phyloP scores from a whole-genome alignment of 1,284 basidiomycete species.

The Ceratobasidium sp. region DNA sequence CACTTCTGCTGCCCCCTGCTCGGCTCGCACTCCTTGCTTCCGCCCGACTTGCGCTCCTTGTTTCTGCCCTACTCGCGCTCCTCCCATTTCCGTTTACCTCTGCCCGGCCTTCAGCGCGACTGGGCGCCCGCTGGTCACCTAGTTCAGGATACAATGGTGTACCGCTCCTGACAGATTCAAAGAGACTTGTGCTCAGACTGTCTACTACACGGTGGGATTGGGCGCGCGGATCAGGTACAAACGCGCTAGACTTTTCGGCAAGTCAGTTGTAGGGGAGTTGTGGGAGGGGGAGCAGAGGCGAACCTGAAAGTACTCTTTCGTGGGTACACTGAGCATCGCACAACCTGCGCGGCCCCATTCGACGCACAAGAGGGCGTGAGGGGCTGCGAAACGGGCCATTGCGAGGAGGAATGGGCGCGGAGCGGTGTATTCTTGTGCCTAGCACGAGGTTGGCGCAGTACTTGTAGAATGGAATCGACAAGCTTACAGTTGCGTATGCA shows the following conservation, averaged over 20 bases:
- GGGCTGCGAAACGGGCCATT: conserved; percentile 71
- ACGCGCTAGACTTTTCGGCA: conserved; percentile 41
- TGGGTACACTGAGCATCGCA: conserved; percentile 82
- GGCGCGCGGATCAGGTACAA: conserved; percentile 46
- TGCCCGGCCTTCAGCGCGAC: neutral
- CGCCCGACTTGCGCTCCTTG: conserved; percentile 23
- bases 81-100: conserved; percentile 20
- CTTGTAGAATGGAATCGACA: conserved; percentile 52
- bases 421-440: conserved; percentile 53
- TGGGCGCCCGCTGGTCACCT: conserved; percentile 11
- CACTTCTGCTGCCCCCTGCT: conserved; percentile 1
- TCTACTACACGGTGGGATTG: conserved; percentile 14
- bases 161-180: conserved; percentile 47
- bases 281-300: conserved; percentile 55
- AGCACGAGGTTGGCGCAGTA: conserved; percentile 58
- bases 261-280: neutral
- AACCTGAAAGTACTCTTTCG: conserved; percentile 82
- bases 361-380: conserved; percentile 81
- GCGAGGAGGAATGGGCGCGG: conserved; percentile 82
- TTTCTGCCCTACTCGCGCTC: neutral
- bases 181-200: conserved; percentile 39
- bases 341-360: conserved; percentile 78
- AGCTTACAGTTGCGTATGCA: conserved; percentile 70
- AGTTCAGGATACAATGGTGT: conserved; percentile 41
- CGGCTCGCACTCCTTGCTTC: conserved; percentile 19